Evolutionary conservation across 306 rosid genomes (phyloP).

Genomic region (Cucurbita pepo): DNA sequence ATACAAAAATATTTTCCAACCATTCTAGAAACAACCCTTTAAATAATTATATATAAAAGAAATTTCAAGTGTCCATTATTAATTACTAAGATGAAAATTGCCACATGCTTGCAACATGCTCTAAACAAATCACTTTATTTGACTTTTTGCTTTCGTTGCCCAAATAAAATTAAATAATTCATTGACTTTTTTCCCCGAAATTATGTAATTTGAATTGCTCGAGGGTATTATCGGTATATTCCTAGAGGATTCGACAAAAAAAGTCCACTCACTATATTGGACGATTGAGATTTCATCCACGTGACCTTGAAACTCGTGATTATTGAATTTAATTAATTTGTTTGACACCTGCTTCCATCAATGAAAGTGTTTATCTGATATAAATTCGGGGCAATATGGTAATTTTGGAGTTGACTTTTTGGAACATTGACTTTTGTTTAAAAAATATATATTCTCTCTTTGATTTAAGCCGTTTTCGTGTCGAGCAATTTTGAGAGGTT

Average conservation of each 20-base stretch:
- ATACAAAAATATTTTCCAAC: neutral
- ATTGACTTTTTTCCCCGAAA: neutral
- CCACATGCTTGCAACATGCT: neutral
- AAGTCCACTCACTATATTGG: neutral
- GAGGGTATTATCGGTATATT: neutral
- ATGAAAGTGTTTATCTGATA: neutral
- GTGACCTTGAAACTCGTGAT: neutral
- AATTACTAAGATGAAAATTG: neutral
- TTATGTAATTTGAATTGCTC: neutral
- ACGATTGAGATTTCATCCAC: neutral
- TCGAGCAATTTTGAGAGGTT: too few relatives aligned
- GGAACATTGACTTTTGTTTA: neutral
- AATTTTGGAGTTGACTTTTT: neutral
- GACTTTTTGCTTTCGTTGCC: neutral
- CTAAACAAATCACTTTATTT: neutral
- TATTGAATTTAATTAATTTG: neutral
- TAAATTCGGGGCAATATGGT: neutral
- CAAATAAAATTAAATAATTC: neutral
- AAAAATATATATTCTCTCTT: too few relatives aligned
- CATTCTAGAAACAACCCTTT: neutral
- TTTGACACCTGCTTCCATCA: too few relatives aligned
- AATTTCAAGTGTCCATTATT: neutral
- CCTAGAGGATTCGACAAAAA: accelerated
- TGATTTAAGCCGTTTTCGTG: too few relatives aligned
- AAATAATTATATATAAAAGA: neutral